Conservation (phyloP, 1,284 basidiomycete species). For the Malassezia restricta region DNA sequence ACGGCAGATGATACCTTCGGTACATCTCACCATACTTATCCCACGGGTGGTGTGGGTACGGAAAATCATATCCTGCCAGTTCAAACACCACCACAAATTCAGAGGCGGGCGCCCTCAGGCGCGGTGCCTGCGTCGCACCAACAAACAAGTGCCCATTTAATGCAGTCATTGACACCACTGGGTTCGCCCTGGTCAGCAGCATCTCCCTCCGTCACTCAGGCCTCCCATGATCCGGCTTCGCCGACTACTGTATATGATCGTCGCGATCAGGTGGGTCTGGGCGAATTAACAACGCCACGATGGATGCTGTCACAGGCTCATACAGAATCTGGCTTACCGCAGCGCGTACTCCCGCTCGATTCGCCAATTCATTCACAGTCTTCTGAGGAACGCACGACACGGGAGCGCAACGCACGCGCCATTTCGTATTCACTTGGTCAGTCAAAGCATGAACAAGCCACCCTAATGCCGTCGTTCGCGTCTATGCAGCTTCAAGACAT, state of each 20-base stretch:
- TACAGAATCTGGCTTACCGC: background rate
- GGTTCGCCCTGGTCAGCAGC: background rate
- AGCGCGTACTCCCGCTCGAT: background rate
- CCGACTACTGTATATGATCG: conserved; percentile 54
- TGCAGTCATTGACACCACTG: background rate
- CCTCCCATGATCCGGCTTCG: background rate
- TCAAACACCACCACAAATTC: background rate
- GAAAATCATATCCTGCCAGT: background rate
- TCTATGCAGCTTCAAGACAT: conserved; percentile 3
- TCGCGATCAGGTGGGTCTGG: conserved; percentile 76
- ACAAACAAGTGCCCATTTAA: background rate
- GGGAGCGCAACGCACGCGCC: conserved; percentile 28
- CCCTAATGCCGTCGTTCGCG: conserved; percentile 7
- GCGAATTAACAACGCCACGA: conserved; percentile 90
- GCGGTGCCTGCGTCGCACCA: background rate
- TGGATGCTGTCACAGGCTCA: conserved; percentile 52
- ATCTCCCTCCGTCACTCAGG: background rate
- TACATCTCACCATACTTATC: background rate
- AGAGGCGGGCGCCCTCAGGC: background rate
- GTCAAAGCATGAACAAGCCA: conserved; percentile 10
- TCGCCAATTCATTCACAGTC: background rate
- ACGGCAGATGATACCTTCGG: background rate
- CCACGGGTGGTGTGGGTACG: background rate
- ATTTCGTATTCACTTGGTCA: conserved; percentile 29
- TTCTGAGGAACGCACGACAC: background rate